Base-by-base conservation (phyloP, 169 alveolate species). In the Ichthyophthirius multifiliis region DNA sequence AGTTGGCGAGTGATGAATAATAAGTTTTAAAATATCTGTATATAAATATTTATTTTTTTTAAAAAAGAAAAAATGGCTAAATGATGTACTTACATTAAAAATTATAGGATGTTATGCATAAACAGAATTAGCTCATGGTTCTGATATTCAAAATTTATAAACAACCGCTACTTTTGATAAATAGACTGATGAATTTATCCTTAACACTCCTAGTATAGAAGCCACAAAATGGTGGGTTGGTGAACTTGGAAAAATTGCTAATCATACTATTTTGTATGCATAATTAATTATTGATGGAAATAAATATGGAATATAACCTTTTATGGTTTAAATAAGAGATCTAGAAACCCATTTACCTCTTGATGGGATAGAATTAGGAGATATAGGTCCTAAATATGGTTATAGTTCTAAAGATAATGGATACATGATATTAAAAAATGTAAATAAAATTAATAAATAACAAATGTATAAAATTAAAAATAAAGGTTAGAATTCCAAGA, bases 161-260 rank as follows among this genome's bases (percentile, higher is more conserved):
- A 87, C 92, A 20, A 41, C 62, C 6, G 91, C 94, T 6, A 77
- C 65, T 44, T 89, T 45, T 76, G 94, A 89, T 47, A 46, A 65
- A 63, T 27, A 75, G n/a, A 86, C 65, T 13, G 89, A 89, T 62
- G 86, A 84, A 65, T 89, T 85, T 34, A 83, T 89, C 20, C 71
- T 89, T 0, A 74, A 86, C 63, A 65, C 94, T 23, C 92, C 92
- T 5, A 65, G 48, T 3, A 55, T 82, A 4, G 63, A 78, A 37
- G 82, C 89, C 20, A 73, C 84, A 30, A 89, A 89, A 77, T 89
- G 79, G 62, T 85, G 94, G 92, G 89, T 91, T 37, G 94, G 92
- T 44, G 92, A 86, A 41, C 65, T 87, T 20, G 95, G 95, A 18
- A 18, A 74, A 9, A 23, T 83, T 7, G 90, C 92, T 0, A 87